phyloP scores from a whole-genome alignment of 2,329 filamentous ascomycete species.

The Diaporthe vexans region DNA sequence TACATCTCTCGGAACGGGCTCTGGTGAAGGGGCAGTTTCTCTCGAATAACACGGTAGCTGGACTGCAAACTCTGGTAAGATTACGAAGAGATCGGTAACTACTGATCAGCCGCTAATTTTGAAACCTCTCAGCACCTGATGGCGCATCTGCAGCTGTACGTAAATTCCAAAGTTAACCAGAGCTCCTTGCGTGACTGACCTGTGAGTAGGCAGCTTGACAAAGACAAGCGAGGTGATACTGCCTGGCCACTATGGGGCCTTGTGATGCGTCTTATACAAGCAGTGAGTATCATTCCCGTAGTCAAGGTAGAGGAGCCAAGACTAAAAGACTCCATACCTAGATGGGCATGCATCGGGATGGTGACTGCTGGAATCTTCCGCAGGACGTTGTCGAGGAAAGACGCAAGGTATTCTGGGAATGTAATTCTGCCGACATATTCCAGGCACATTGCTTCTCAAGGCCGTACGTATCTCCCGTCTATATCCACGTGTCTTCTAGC shows the following conservation, averaged over 20 bases:
- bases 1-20: constrained; percentile 2
- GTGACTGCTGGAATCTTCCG: constrained; percentile 28
- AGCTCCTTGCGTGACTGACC: not conserved
- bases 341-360: constrained; percentile 33
- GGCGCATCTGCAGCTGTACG: constrained; percentile 13
- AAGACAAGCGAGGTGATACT: not conserved
- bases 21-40: constrained; percentile 2
- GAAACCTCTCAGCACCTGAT: not conserved
- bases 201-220: not conserved
- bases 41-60: not conserved
- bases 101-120: not conserved
- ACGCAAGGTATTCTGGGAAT: constrained; percentile 34
- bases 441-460: constrained; percentile 35
- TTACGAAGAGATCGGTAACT: not conserved
- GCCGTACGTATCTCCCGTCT: constrained; percentile 31
- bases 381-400: constrained; percentile 28
- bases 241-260: constrained; percentile 1
- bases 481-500: no score
- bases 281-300: not conserved
- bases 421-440: constrained; percentile 32
- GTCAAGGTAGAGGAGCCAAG: no score
- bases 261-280: not conserved
- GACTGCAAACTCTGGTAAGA: constrained; percentile 8
- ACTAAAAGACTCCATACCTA: not conserved
- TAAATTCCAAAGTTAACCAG: not conserved